Evolutionary conservation across 371 early-diverging fungal species (phyloP), one percentile per base, ranked within the genome.

Genomic region (Vairimorpha apis): DNA sequence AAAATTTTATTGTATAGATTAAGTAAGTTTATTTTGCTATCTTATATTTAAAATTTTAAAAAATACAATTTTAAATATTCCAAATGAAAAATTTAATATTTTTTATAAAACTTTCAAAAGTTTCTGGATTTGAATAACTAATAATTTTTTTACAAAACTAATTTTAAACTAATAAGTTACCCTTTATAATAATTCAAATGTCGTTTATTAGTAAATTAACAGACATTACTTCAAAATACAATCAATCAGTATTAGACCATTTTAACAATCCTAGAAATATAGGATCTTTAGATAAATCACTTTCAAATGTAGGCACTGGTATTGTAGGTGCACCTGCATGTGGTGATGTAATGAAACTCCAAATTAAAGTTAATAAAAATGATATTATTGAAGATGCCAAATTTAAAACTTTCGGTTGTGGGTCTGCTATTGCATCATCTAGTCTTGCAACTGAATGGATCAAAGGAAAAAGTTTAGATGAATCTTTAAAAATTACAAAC

Each of bases 351-450:
- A 93, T 97, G 93, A 92, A 94, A 77, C 87, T 97, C 41, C 97
- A 97, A 82, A 95, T 97, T 81, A 87, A 89, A 81, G 95, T 97
- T 1, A 90, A 94, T 76, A 89, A 90, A 37, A 86, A 83, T 8
- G 87, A 87, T 38, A 88, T 89, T 76, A 95, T 97, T 76, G 86
- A 87, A 60, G 95, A 97, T 79, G 94, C 92, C 72, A 91, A 91
- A 83, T 95, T 97, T 86, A 97, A 94, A 85, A 95, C 97, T 0
- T 97, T 94, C 86, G 97, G 97, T n/a, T 97, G 97, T 78, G 97
- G 97, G 59, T 90, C 90, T 30, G 97, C 97, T 51, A 97, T 97
- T 76, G 97, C 97, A 8, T 90, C 91, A 30, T 90, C 91, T 25
- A 89, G 89, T 45, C 87, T 91, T 49, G 93, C 91, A 78, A 91